Conservation (phyloP, 1,284 basidiomycete genomes). For the Albatrellus sp. region DNA sequence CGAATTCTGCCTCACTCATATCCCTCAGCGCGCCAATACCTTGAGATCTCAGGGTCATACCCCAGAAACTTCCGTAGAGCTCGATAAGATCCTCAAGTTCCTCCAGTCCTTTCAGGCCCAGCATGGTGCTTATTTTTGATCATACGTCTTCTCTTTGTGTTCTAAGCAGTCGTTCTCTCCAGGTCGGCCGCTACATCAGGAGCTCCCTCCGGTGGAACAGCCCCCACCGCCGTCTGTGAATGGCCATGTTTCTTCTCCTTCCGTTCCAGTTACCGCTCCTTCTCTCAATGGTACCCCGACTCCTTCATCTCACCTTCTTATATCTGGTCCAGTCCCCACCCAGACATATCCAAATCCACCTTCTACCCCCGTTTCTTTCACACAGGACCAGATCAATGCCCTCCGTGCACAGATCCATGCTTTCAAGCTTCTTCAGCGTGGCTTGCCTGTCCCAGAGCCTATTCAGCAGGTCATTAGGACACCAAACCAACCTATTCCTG, state of each 20-base stretch:
- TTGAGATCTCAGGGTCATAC: conserved; percentile 22
- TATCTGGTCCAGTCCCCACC: conserved; percentile 18
- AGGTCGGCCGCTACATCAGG: conserved; percentile 2
- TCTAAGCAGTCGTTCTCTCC: conserved; percentile 2
- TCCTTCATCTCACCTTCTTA: conserved; percentile 17
- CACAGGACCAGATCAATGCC: conserved; percentile 72
- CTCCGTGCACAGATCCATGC: conserved; percentile 85
- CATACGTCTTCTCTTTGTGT: conserved; percentile 1
- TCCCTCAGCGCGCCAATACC: conserved; percentile 20
- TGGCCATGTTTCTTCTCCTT: conserved; percentile 10
- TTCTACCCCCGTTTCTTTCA: conserved; percentile 68
- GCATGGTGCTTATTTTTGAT: conserved; percentile 8
- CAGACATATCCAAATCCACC: conserved; percentile 22
- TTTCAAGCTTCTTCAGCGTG: conserved; percentile 75
- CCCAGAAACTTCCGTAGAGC: conserved; percentile 22
- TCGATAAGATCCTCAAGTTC: conserved; percentile 20
- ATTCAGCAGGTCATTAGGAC: conserved; percentile 71
- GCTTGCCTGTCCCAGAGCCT: conserved; percentile 69
- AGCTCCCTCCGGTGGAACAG: conserved; percentile 8
- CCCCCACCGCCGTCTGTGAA: conserved; percentile 8
- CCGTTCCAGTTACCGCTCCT: conserved; percentile 8
- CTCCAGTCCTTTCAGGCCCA: conserved; percentile 18
- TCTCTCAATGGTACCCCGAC: conserved; percentile 17
- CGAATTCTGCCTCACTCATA: background rate
- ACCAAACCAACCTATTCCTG: conserved; percentile 42